A percentile compares a stretch with the other conserved stretches of the same genome.
Conservation (phyloP, 2,329 filamentous ascomycete genomes). For the Gaeumannomyces tritici region DNA sequence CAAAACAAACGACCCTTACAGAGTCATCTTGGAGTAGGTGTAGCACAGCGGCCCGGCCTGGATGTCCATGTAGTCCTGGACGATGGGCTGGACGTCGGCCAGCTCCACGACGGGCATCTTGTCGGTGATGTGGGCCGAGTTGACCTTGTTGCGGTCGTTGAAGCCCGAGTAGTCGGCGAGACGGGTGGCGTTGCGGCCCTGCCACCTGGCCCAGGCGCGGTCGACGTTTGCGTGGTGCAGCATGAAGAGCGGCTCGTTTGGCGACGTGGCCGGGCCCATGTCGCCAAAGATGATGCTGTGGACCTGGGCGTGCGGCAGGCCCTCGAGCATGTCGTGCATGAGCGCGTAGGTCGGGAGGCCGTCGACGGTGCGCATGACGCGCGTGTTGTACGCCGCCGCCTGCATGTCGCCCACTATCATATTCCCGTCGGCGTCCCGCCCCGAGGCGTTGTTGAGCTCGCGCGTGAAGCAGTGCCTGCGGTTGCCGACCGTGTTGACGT, state of each 20-base stretch:
- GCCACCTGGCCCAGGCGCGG: slow-evolving; percentile 38
- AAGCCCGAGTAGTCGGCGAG: not conserved
- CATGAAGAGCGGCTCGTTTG: slow-evolving; percentile 35
- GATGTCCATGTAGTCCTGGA: slow-evolving; percentile 7
- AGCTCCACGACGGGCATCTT: no score
- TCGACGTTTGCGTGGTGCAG: slow-evolving; percentile 36
- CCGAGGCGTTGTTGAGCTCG: not conserved
- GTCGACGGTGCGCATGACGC: slow-evolving; percentile 12
- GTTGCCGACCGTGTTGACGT: not conserved
- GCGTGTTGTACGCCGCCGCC: no score
- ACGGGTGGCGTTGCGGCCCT: slow-evolving; percentile 16
- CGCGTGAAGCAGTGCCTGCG: slow-evolving; percentile 1
- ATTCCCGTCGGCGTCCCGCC: slow-evolving; percentile 14
- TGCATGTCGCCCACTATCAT: slow-evolving; percentile 19
- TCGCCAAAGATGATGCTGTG: slow-evolving; percentile 35
- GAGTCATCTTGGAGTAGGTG: slow-evolving; percentile 1
- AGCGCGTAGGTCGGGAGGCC: slow-evolving; percentile 19
- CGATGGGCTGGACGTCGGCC: no score
- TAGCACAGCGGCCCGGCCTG: slow-evolving; percentile 9
- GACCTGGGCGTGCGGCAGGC: slow-evolving; percentile 28
- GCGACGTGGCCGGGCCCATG: slow-evolving; percentile 31
- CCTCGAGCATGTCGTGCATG: slow-evolving; percentile 8
- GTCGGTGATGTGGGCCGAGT: no score
- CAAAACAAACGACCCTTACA: no score
- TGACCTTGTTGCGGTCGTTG: no score